These are phyloP conservation scores for Zymoseptoria brevis DNA, from an alignment of 2,329 filamentous ascomycete genomes.

Conservation along the genomic window DNA sequence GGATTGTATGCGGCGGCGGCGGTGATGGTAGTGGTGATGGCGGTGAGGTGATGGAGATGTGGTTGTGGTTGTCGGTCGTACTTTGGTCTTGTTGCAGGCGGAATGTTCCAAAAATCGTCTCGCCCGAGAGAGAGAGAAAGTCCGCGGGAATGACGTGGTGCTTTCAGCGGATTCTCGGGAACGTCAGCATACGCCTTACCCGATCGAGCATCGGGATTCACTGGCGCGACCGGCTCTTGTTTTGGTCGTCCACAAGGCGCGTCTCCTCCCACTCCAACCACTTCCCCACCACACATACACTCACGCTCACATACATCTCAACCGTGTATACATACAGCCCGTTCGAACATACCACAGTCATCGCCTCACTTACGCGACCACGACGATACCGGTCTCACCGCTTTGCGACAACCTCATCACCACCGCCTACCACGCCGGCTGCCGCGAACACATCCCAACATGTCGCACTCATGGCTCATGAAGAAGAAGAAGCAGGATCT, in stretches of 20 bases:
- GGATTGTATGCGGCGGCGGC: neutral
- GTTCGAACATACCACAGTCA: slow-evolving; percentile 12
- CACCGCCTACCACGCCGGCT: neutral
- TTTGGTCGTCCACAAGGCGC: neutral
- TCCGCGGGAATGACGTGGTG: neutral
- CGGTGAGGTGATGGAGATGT: neutral
- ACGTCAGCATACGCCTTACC: neutral
- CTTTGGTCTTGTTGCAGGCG: neutral
- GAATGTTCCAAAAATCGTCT: neutral
- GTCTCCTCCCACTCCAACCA: neutral
- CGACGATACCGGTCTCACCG: slow-evolving; percentile 24
- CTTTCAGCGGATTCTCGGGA: neutral
- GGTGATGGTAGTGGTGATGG: neutral
- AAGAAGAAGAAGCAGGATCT: slow-evolving; percentile 25
- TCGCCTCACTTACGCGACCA: slow-evolving; percentile 46
- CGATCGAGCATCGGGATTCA: neutral
- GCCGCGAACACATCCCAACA: slow-evolving; percentile 4
- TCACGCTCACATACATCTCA: neutral
- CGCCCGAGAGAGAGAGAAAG: neutral
- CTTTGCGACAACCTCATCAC: neutral
- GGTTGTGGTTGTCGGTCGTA: neutral
- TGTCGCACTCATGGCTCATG: slow-evolving; percentile 24
- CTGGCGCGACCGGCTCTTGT: neutral
- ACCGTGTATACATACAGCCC: neutral
- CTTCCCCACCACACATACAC: neutral